Conservation (phyloP, 1,284 basidiomycete genomes). For the Trametes versicolor region DNA sequence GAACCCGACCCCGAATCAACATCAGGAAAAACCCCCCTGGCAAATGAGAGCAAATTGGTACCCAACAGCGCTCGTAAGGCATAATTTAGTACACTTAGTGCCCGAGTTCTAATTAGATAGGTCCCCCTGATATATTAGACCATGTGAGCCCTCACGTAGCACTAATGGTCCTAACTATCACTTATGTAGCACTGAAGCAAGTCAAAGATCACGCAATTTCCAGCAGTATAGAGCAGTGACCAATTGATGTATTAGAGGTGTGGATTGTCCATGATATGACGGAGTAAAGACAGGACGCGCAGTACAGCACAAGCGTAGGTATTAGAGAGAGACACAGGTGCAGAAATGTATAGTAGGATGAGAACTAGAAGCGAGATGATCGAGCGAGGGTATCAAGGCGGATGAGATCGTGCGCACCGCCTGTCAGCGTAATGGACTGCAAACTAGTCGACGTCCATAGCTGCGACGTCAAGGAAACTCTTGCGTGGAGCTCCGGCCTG, state of each 20-base stretch:
- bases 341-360: too few relatives aligned
- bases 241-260: neutral
- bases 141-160: neutral
- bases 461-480: neutral
- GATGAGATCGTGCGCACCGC: neutral
- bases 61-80: neutral
- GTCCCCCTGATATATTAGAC: neutral
- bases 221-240: neutral
- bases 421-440: neutral
- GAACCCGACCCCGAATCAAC: too few relatives aligned
- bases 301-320: too few relatives aligned
- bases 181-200: neutral
- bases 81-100: neutral
- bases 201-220: neutral
- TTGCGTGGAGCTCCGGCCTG: neutral
- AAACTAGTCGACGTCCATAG: neutral
- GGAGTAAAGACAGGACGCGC: too few relatives aligned
- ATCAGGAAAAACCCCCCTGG: conserved; percentile 4
- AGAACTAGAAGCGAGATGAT: neutral
- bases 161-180: neutral
- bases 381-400: neutral
- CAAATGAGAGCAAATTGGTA: neutral
- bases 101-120: neutral
- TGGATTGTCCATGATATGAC: neutral
- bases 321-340: too few relatives aligned